Evolutionary conservation across 495 filamentous ascomycete species (phyloP), one percentile per base, ranked within the genome.

Genomic region (Clohesyomyces aquaticus): DNA sequence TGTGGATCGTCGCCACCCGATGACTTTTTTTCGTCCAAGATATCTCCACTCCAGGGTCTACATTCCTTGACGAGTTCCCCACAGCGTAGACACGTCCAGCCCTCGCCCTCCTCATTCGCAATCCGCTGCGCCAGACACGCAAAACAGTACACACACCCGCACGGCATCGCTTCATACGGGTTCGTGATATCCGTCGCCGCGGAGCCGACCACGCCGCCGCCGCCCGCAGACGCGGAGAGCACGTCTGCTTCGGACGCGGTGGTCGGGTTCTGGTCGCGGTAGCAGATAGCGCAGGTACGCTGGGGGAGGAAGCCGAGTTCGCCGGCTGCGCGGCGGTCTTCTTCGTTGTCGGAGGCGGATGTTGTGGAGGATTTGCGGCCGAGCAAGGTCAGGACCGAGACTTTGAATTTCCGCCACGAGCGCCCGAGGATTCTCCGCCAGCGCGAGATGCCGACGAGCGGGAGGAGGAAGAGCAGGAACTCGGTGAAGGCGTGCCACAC

Each of bases 401-500:
- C 79, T 67, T 88, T 85, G 1, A 87, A 83, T 71, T 87, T 93
- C 52, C 88, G 84, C 90, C 91, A 95, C 18, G 86, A 86, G 49
- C 93, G 82, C 25, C 87, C 80, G 23, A 96, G 81, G 91, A 93
- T 97, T 53, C 93, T 83, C 53, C 90, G 83, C 94, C 94, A 99
- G 59, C 92, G 82, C 68, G 87, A 88, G 61, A 99, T 93, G 45
- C 93, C 93, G 43, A 99, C 91, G 25, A 99, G 79, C 1, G 94
- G 94, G 3, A 99, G 82, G 11, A 99, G 83, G 73, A 99, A 99
- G 6, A 99, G 85, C 4, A 99, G 82, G 71, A 98, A 98, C 73
- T 98, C 94, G 23, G 94, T 98, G 69, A 98, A 97, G 18, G 94
- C 94, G 73, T 98, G 94, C 94, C 94, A 98, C 43, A 98, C 94